These are phyloP conservation scores for Suillus placidus DNA, from an alignment of 768 basidiomycete genomes.

Conservation along the genomic window DNA sequence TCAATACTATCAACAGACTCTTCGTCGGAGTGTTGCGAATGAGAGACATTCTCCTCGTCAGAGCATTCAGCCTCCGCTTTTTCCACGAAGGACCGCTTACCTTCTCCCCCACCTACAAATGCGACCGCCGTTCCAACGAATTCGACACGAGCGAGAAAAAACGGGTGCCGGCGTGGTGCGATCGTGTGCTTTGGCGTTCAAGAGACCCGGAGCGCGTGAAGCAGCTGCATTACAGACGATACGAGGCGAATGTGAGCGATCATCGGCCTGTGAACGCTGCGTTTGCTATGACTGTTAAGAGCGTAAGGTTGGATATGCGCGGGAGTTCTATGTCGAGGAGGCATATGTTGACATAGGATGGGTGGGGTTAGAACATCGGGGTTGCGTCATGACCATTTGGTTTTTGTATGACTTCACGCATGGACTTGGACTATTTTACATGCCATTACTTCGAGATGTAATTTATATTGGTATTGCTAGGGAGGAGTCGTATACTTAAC, in stretches of 20 bases:
- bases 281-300: constrained; percentile 76
- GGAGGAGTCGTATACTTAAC: background rate
- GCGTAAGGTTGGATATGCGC: constrained; percentile 53
- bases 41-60: too few relatives aligned
- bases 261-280: constrained; percentile 87
- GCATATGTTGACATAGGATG: constrained; percentile 28
- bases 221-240: constrained; percentile 74
- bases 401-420: background rate
- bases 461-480: constrained; percentile 3
- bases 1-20: too few relatives aligned
- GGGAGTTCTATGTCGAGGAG: constrained; percentile 38
- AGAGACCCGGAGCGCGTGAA: constrained; percentile 58
- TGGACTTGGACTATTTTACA: constrained; percentile 2
- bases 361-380: background rate
- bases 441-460: constrained; percentile 1
- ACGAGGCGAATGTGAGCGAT: constrained; percentile 88
- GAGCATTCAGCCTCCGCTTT: constrained; percentile 70
- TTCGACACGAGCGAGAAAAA: constrained; percentile 91
- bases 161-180: constrained; percentile 95
- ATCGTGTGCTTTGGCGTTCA: constrained; percentile 83
- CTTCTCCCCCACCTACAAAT: constrained; percentile 95
- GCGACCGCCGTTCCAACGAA: constrained; percentile 73
- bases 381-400: background rate
- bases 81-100: constrained; percentile 83
- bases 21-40: too few relatives aligned